Conservation (phyloP, 805 yeast species). For the Teunomyces lycoperdinae region DNA sequence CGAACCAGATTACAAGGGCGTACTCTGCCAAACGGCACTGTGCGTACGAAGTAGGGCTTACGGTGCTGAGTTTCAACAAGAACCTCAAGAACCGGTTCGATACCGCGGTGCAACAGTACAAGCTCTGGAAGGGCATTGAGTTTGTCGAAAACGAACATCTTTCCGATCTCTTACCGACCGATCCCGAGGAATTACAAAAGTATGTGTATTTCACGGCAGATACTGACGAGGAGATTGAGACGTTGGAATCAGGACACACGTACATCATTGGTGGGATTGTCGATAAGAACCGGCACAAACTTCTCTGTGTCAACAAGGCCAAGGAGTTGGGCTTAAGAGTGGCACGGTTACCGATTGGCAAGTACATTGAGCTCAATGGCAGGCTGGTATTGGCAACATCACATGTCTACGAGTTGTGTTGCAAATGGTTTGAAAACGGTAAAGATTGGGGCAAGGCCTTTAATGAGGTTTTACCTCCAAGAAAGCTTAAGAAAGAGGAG, state of each 20-base stretch:
- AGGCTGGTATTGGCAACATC: slow-evolving; percentile 89
- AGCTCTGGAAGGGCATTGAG: slow-evolving; percentile 64
- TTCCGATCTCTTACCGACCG: slow-evolving; percentile 24
- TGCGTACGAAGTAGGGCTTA: slow-evolving; percentile 53
- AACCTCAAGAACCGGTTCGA: slow-evolving; percentile 69
- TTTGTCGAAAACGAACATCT: slow-evolving; percentile 41
- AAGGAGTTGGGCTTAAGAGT: slow-evolving; percentile 65
- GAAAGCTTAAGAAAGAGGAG: slow-evolving; percentile 46
- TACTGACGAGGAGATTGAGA: slow-evolving; percentile 65
- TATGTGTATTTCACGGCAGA: slow-evolving; percentile 82
- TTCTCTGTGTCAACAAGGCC: slow-evolving; percentile 80
- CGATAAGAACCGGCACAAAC: slow-evolving; percentile 87
- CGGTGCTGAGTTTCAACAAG: slow-evolving; percentile 64
- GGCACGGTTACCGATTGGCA: slow-evolving; percentile 82
- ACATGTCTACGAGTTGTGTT: slow-evolving; percentile 86
- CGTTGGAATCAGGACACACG: slow-evolving; percentile 64
- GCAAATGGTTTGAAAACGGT: slow-evolving; percentile 68
- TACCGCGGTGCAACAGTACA: slow-evolving; percentile 52
- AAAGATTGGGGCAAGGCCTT: slow-evolving; percentile 85
- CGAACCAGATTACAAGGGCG: slow-evolving; percentile 76
- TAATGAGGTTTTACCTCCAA: slow-evolving; percentile 78
- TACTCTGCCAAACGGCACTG: slow-evolving; percentile 76
- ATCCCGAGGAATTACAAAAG: slow-evolving; percentile 31
- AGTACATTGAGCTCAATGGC: slow-evolving; percentile 77
- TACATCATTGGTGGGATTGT: slow-evolving; percentile 95